phyloP scores from a whole-genome alignment of 441 rosid genomes.

The Metrosideros polymorpha region DNA sequence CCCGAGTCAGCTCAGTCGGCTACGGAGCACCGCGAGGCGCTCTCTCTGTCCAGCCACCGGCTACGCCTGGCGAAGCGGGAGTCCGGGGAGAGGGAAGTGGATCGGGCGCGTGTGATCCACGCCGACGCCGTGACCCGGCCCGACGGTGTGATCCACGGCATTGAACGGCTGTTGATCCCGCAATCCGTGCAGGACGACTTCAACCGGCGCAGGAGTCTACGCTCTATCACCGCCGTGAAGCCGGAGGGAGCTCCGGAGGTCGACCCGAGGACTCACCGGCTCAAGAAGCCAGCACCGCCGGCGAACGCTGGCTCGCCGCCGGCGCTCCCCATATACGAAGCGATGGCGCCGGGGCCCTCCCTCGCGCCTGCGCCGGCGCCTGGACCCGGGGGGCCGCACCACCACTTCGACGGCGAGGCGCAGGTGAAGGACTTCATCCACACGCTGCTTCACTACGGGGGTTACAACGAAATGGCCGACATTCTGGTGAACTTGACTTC shows the following conservation, averaged over 20 bases:
- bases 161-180: constrained; percentile 57
- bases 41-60: constrained; percentile 32
- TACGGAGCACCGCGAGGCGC: neutral
- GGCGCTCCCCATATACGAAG: constrained; percentile 55
- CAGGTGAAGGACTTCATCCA: constrained; percentile 85
- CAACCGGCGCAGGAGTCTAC: constrained; percentile 62
- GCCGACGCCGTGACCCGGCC: constrained; percentile 72
- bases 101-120: constrained; percentile 26
- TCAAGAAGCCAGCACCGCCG: constrained; percentile 51
- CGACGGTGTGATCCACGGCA: constrained; percentile 84
- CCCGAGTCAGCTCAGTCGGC: neutral
- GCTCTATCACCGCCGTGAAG: constrained; percentile 69
- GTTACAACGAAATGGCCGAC: constrained; percentile 94
- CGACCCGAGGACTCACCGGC: constrained; percentile 70
- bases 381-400: constrained; percentile 80
- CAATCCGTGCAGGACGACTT: constrained; percentile 75
- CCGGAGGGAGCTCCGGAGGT: constrained; percentile 88
- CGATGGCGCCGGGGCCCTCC: constrained; percentile 85
- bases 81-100: constrained; percentile 23
- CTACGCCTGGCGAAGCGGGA: constrained; percentile 22
- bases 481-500: constrained; percentile 81
- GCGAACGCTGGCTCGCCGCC: constrained; percentile 20
- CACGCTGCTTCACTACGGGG: constrained; percentile 74
- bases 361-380: constrained; percentile 92
- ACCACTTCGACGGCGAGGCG: constrained; percentile 67